Base-by-base conservation (phyloP, 805 yeast genomes). In the Candida boleticola region DNA sequence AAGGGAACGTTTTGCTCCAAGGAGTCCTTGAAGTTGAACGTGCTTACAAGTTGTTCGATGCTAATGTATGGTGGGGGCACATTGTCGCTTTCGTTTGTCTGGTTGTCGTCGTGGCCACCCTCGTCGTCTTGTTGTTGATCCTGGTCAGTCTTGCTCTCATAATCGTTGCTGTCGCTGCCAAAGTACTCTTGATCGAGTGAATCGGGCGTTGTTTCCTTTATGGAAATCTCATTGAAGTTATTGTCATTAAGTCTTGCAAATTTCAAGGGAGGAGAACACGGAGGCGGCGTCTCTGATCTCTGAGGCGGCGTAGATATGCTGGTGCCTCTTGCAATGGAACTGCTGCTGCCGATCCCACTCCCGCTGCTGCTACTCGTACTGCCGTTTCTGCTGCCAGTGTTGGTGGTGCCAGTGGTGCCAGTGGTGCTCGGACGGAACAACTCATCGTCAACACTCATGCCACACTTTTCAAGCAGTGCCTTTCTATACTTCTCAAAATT, bases 241-340 rank as follows among this genome's bases (percentile, higher is more conserved):
- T 36, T 16, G 32, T 27, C 34, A 31, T 46, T 44, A 6, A 48
- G 31, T 31, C 45, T 51, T 10, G 52, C 47, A 21, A 43, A 48
- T 37, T 55, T 54, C 25, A 56, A 40, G 3, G 64, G 63, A 2
- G 63, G 62, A 13, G 60, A 49, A 10, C 42, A 29, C 3, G 60
- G 51, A 3, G 60, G 55, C n/a, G 60, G 55, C n/a, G 54, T 47
- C 5, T 35, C 37, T 2, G 48, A 37, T 14, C 42, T 21, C 17
- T 20, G 39, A 4, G 43, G 38, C 4, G 46, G 45, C 3, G 39
- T 38, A 22, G 42, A 35, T n/a, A 27, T 13, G 14, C 29, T 40
- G 19, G 35, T 39, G 9, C 14, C 37, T 18, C 22, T 25, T 14
- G 27, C 32, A 6, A 29, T 16, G 22, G 16, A 7, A 19, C 35